These are phyloP conservation scores for Aquanectria penicillioides DNA, from an alignment of 2,329 filamentous ascomycete species.

Conservation along the genomic window DNA sequence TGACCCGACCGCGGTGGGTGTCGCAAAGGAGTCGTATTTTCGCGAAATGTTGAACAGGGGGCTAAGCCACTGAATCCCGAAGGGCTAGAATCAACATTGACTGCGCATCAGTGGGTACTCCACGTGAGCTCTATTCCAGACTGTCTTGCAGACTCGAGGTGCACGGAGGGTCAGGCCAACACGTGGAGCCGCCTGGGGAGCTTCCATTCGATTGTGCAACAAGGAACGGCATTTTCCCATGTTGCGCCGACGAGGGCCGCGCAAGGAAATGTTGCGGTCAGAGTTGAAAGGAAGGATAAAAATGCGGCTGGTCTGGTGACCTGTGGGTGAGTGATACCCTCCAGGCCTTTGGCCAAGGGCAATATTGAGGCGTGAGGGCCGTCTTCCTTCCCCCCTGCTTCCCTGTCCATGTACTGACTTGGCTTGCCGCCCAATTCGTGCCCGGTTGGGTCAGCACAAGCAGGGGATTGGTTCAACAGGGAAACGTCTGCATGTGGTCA, in stretches of 20 bases:
- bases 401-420: slow-evolving; percentile 20
- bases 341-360: slow-evolving; percentile 11
- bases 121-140: slow-evolving; percentile 41
- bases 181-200: slow-evolving; percentile 42
- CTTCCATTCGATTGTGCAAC: slow-evolving; percentile 41
- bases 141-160: slow-evolving; percentile 37
- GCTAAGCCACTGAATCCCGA: slow-evolving; percentile 37
- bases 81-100: slow-evolving; percentile 40
- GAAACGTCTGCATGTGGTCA: slow-evolving; percentile 37
- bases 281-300: slow-evolving; percentile 10
- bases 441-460: slow-evolving; percentile 31
- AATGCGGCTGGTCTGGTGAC: slow-evolving; percentile 28
- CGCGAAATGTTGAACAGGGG: slow-evolving; percentile 34
- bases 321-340: slow-evolving; percentile 22
- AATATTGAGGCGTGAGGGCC: slow-evolving; percentile 18
- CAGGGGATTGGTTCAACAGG: slow-evolving; percentile 28
- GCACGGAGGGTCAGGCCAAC: slow-evolving; percentile 39
- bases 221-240: slow-evolving; percentile 22
- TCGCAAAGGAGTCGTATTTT: slow-evolving; percentile 36
- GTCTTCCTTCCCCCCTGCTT: slow-evolving; percentile 23
- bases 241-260: slow-evolving; percentile 7
- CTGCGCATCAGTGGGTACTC: slow-evolving; percentile 45
- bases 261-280: slow-evolving; percentile 27
- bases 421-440: slow-evolving; percentile 34
- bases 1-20: slow-evolving; percentile 27